A percentile compares a stretch with the other conserved stretches of the same genome.
Evolutionary conservation across 352 stramenopile genomes (phyloP).

Genomic region (Halophytophthora polymorphica): DNA sequence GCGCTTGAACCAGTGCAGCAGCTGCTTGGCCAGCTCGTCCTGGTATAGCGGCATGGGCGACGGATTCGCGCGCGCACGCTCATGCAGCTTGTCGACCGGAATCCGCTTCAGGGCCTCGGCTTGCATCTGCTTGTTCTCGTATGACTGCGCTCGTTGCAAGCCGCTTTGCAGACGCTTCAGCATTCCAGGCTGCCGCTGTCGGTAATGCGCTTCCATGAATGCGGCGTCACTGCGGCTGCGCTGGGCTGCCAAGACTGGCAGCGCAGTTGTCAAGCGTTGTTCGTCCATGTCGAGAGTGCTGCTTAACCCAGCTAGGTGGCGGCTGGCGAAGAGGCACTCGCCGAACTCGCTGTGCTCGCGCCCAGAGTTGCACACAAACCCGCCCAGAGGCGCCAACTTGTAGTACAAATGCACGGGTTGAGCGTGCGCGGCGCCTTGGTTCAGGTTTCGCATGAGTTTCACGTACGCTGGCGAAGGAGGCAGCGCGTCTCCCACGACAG

Average conservation of each 20-base stretch:
- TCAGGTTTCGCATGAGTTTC: slow-evolving; percentile 58
- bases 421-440: slow-evolving; percentile 28
- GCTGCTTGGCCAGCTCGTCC: slow-evolving; percentile 70
- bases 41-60: slow-evolving; percentile 45
- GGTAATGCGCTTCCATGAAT: slow-evolving; percentile 39
- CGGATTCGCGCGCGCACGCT: slow-evolving; percentile 54
- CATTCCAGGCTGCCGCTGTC: slow-evolving; percentile 49
- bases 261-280: slow-evolving; percentile 17
- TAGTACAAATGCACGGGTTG: slow-evolving; percentile 59
- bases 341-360: slow-evolving; percentile 54
- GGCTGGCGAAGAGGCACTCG: slow-evolving; percentile 63
- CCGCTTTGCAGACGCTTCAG: slow-evolving; percentile 38
- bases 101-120: slow-evolving; percentile 65
- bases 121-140: slow-evolving; percentile 68
- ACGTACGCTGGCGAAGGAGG: slow-evolving; percentile 32
- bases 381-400: slow-evolving; percentile 41
- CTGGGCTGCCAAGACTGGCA: slow-evolving; percentile 9
- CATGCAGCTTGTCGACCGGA: slow-evolving; percentile 57
- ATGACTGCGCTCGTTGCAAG: slow-evolving; percentile 50
- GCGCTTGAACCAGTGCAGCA: slow-evolving; percentile 88
- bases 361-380: slow-evolving; percentile 51
- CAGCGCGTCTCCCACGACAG: slow-evolving; percentile 34
- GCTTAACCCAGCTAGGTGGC: slow-evolving; percentile 24
- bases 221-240: slow-evolving; percentile 26
- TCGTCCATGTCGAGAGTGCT: slow-evolving; percentile 27